A percentile compares a stretch with the other conserved stretches of the same genome.
These are phyloP conservation scores for Aspergillus phoenicis DNA, from an alignment of 2,329 filamentous ascomycete species.

Conservation along the genomic window DNA sequence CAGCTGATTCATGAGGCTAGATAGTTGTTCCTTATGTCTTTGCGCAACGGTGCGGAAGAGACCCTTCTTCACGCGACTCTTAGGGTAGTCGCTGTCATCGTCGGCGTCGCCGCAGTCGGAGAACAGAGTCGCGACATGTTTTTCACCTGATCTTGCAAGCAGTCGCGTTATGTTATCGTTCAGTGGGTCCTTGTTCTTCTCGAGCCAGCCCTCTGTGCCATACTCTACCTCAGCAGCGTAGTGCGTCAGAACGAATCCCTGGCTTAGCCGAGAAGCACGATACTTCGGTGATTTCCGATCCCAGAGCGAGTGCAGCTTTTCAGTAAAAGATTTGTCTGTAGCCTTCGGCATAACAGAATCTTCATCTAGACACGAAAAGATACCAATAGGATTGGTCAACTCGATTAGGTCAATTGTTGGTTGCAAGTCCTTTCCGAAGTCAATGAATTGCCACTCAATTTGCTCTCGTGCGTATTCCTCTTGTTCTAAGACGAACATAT, in stretches of 20 bases:
- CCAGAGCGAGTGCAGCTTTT: constrained; percentile 96
- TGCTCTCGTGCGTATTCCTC: constrained; percentile 97
- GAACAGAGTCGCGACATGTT: constrained; percentile 82
- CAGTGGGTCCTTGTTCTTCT: constrained; percentile 98
- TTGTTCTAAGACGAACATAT: constrained; percentile 99
- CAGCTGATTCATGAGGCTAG: constrained; percentile 90
- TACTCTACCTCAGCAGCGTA: constrained; percentile 99
- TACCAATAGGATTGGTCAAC: constrained; percentile 92
- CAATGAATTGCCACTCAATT: constrained; percentile 99
- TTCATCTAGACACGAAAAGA: constrained; percentile 97
- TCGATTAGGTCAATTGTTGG: constrained; percentile 98
- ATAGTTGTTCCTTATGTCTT: constrained; percentile 96
- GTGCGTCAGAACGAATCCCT: constrained; percentile 94
- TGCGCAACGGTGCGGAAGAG: constrained; percentile 96
- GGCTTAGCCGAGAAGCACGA: constrained; percentile 78
- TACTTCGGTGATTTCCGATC: constrained; percentile 96
- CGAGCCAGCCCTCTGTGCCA: constrained; percentile 89
- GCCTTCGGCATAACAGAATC: constrained; percentile 99
- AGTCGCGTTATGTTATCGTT: constrained; percentile 96
- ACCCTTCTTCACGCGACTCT: constrained; percentile 90
- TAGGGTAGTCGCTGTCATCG: constrained; percentile 68
- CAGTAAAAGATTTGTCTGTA: constrained; percentile 93
- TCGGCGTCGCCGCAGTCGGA: constrained; percentile 82
- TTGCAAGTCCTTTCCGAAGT: constrained; percentile 95
- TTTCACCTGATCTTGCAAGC: constrained; percentile 77